These are phyloP conservation scores for Lepidium africanum DNA, from an alignment of 345 rosid genomes.

Conservation along the genomic window DNA sequence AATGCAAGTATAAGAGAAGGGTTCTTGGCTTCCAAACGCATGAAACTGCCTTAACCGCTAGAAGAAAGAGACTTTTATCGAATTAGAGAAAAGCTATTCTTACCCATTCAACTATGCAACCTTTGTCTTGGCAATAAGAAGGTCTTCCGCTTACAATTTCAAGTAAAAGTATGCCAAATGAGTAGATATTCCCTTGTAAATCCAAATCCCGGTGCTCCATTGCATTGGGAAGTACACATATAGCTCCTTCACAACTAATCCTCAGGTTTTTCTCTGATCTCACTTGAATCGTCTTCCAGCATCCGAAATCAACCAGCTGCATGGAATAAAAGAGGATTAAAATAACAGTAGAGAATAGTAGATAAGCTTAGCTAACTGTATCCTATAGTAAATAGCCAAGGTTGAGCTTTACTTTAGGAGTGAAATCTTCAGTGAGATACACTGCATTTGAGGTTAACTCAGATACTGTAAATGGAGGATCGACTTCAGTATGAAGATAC, in stretches of 20 bases:
- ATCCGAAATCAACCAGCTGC: constrained; percentile 93
- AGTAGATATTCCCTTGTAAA: constrained; percentile 67
- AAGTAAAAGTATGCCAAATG: constrained; percentile 77
- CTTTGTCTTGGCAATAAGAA: constrained; percentile 71
- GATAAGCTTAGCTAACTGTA: background rate
- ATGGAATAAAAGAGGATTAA: background rate
- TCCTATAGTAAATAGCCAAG: background rate
- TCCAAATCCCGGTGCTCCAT: constrained; percentile 64
- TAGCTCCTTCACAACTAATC: constrained; percentile 56
- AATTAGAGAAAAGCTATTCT: constrained; percentile 6
- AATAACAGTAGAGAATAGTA: background rate
- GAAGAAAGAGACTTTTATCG: background rate
- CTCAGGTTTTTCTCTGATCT: constrained; percentile 77
- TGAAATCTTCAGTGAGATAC: constrained; percentile 92
- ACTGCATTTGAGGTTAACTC: constrained; percentile 81
- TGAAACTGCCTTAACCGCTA: background rate
- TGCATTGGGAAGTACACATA: constrained; percentile 71
- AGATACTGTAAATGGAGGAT: constrained; percentile 86
- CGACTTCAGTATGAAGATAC: constrained; percentile 74
- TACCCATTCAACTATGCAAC: constrained; percentile 84
- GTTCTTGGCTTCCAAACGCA: background rate
- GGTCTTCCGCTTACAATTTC: constrained; percentile 92
- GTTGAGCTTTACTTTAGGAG: constrained; percentile 59
- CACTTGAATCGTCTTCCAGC: constrained; percentile 77
- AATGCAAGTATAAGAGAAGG: background rate